phyloP scores from a whole-genome alignment of 2,329 filamentous ascomycete species.

The Neoascochyta sp. region DNA sequence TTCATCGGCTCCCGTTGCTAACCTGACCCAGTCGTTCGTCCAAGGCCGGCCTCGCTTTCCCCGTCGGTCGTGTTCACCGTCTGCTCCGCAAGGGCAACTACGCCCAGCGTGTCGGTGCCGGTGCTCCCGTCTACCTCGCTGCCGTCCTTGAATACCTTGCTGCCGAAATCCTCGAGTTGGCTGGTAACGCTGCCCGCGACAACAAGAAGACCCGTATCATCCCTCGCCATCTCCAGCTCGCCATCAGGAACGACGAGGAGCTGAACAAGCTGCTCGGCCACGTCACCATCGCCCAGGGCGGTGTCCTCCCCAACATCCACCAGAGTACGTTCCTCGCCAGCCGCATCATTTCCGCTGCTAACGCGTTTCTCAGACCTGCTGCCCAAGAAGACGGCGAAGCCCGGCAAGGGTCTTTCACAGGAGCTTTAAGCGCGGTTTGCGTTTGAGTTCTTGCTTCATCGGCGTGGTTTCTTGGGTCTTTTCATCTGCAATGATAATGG shows the following conservation, averaged over 20 bases:
- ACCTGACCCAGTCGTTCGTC: slow-evolving; percentile 77
- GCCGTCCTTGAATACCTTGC: slow-evolving; percentile 98
- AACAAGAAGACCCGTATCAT: slow-evolving; percentile 99
- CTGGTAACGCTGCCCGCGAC: slow-evolving; percentile 96
- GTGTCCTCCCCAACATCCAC: slow-evolving; percentile 96
- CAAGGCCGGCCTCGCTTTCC: slow-evolving; percentile 98
- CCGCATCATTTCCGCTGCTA: slow-evolving; percentile 31
- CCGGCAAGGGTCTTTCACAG: slow-evolving; percentile 86
- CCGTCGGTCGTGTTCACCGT: slow-evolving; percentile 98
- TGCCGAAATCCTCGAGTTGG: slow-evolving; percentile 97
- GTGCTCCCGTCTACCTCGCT: slow-evolving; percentile 93
- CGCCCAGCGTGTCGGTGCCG: slow-evolving; percentile 97
- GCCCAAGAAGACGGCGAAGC: slow-evolving; percentile 98
- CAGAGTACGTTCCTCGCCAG: slow-evolving; percentile 67
- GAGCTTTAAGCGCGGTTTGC: slow-evolving; percentile 68
- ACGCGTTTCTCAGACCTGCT: slow-evolving; percentile 70
- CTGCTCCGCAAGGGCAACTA: slow-evolving; percentile 99
- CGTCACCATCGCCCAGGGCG: slow-evolving; percentile 94
- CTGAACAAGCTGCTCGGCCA: slow-evolving; percentile 97
- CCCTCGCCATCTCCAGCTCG: slow-evolving; percentile 95
- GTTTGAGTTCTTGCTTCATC: slow-evolving; percentile 38
- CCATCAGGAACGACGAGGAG: slow-evolving; percentile 99
- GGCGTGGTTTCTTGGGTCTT: slow-evolving; percentile 52
- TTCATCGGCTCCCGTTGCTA: slow-evolving; percentile 12
- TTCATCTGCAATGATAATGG: slow-evolving; percentile 71